Percentiles rank a stretch among this genome's conserved stretches.
Evolutionary conservation across 1,284 basidiomycete species (phyloP).

Genomic region (Ceratobasidium papillatum): DNA sequence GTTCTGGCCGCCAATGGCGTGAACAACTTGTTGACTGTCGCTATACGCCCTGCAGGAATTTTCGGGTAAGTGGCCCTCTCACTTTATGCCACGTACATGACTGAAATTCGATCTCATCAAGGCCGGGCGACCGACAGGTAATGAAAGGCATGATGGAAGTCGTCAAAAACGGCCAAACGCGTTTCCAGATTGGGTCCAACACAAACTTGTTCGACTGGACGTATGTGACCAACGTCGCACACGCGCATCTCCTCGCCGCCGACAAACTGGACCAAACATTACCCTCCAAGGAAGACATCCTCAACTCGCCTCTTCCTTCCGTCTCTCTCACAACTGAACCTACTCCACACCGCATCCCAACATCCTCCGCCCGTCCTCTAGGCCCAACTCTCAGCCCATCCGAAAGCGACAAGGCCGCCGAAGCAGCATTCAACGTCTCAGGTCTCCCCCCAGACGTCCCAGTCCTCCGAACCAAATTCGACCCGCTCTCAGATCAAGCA

Average conservation of each 20-base stretch:
- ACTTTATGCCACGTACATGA: slow-evolving; percentile 30
- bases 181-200: slow-evolving; percentile 95
- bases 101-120: slow-evolving; percentile 49
- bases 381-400: slow-evolving; percentile 75
- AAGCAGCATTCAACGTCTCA: slow-evolving; percentile 67
- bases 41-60: slow-evolving; percentile 93
- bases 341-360: slow-evolving; percentile 68
- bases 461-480: slow-evolving; percentile 78
- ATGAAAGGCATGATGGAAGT: slow-evolving; percentile 84
- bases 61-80: slow-evolving; percentile 74
- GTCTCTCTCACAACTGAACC: slow-evolving; percentile 69
- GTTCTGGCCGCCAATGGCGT: slow-evolving; percentile 88
- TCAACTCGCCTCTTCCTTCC: slow-evolving; percentile 68
- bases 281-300: slow-evolving; percentile 50
- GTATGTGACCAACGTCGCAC: slow-evolving; percentile 95
- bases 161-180: slow-evolving; percentile 83
- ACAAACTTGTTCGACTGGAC: slow-evolving; percentile 97
- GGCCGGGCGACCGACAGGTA: slow-evolving; percentile 91
- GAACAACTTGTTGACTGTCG: slow-evolving; percentile 85
- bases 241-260: slow-evolving; percentile 93
- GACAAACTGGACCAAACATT: slow-evolving; percentile 73
- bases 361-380: slow-evolving; percentile 77
- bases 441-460: slow-evolving; percentile 59
- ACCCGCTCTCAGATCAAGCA: slow-evolving; percentile 68
- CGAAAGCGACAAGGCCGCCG: slow-evolving; percentile 63